Conservation (phyloP, 805 yeast genomes). For the Yarrowia sp. region DNA sequence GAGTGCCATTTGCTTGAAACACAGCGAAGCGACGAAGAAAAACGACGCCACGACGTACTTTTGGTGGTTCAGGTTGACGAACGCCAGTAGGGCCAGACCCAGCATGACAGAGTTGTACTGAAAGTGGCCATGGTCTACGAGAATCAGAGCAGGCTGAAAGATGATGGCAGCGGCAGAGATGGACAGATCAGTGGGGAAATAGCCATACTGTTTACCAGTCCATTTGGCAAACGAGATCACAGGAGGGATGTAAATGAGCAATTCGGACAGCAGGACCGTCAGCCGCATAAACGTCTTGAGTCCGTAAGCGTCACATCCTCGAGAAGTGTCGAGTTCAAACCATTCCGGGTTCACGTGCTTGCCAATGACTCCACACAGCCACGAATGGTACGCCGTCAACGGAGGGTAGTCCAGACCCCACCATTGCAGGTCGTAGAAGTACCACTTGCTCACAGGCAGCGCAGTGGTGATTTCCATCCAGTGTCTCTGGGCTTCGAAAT, state of each 20-base stretch:
- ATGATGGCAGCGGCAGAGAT: slow-evolving; percentile 79
- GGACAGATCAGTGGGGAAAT: slow-evolving; percentile 75
- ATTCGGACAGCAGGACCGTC: slow-evolving; percentile 78
- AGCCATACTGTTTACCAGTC: slow-evolving; percentile 64
- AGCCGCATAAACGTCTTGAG: slow-evolving; percentile 86
- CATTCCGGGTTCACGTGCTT: slow-evolving; percentile 66
- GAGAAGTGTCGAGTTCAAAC: slow-evolving; percentile 75
- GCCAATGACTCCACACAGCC: slow-evolving; percentile 76
- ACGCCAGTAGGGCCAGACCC: slow-evolving; percentile 75
- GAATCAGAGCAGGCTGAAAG: slow-evolving; percentile 79
- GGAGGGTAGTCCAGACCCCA: slow-evolving; percentile 99
- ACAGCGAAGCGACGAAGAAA: slow-evolving; percentile 76
- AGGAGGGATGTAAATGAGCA: slow-evolving; percentile 78
- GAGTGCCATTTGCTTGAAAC: slow-evolving; percentile 94
- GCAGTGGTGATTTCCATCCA: slow-evolving; percentile 93
- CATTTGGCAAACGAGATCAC: slow-evolving; percentile 73
- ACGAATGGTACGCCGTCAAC: slow-evolving; percentile 91
- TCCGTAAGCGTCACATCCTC: slow-evolving; percentile 74
- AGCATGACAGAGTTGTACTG: slow-evolving; percentile 95
- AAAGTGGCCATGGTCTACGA: slow-evolving; percentile 97
- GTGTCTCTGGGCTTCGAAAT: slow-evolving; percentile 97
- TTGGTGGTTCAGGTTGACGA: slow-evolving; percentile 69
- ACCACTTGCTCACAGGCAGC: slow-evolving; percentile 81
- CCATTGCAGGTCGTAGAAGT: slow-evolving; percentile 83
- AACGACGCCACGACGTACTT: slow-evolving; percentile 72